phyloP scores from a whole-genome alignment of 2,329 filamentous ascomycete genomes.

The Colletotrichum agaves region DNA sequence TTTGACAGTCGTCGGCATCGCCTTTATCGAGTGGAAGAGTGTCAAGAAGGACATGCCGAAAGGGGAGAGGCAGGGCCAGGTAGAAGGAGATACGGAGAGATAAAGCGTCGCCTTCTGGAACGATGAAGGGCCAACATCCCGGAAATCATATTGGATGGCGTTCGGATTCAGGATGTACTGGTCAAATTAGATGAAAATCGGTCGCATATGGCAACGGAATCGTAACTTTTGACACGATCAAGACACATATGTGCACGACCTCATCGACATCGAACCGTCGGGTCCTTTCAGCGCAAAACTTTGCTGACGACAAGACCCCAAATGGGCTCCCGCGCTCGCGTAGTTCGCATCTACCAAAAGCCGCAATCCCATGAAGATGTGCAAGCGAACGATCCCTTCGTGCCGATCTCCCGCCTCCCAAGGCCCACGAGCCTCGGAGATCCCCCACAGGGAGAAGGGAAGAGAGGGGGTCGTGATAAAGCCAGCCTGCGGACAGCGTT shows the following conservation, averaged over 20 bases:
- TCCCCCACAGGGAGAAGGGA: background rate
- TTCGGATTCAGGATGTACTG: background rate
- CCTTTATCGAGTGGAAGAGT: conserved; percentile 35
- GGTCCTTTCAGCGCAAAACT: background rate
- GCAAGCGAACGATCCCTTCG: background rate
- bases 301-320: background rate
- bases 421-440: background rate
- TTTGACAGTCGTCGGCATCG: conserved; percentile 17
- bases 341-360: background rate
- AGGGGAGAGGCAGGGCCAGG: background rate
- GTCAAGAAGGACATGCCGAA: conserved; percentile 16
- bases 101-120: background rate
- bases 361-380: background rate
- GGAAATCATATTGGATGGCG: background rate
- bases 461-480: background rate
- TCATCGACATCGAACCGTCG: background rate
- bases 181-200: background rate
- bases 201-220: background rate
- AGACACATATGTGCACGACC: background rate
- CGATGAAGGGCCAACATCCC: background rate
- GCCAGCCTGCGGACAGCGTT: conserved; percentile 5
- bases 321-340: background rate
- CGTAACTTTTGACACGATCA: conserved; percentile 1
- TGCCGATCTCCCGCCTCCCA: conserved; percentile 26
- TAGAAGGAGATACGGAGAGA: background rate